A percentile compares a stretch with the other conserved stretches of the same genome.
Conservation (phyloP, 2,329 filamentous ascomycete species). For the Cladosporium sp. region DNA sequence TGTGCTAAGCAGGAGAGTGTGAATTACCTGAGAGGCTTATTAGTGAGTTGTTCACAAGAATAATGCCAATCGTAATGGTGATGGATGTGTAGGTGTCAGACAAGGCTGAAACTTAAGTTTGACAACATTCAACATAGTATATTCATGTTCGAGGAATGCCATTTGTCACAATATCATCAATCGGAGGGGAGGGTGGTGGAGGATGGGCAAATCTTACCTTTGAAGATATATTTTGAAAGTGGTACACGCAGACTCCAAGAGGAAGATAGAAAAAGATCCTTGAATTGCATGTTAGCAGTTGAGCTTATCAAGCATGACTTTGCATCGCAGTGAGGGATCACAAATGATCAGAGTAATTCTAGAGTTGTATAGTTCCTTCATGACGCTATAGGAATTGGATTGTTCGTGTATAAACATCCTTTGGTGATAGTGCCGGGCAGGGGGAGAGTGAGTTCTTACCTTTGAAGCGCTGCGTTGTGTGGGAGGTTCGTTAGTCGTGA, state of each 20-base stretch:
- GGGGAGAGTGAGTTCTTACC: slow-evolving; percentile 9
- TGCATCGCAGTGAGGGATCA: slow-evolving; percentile 12
- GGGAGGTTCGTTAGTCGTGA: neutral
- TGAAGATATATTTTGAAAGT: neutral
- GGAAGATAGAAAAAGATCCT: neutral
- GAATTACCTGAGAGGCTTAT: slow-evolving; percentile 27
- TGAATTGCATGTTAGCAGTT: slow-evolving; percentile 10
- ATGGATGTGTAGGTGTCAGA: slow-evolving; percentile 49
- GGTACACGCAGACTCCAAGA: neutral
- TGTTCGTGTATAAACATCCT: slow-evolving; percentile 47
- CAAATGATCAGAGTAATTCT: slow-evolving; percentile 56
- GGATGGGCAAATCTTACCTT: slow-evolving; percentile 22
- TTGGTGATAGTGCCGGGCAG: slow-evolving; percentile 18
- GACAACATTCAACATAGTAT: slow-evolving; percentile 63
- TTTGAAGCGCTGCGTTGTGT: neutral
- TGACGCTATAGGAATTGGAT: slow-evolving; percentile 59
- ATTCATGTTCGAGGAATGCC: slow-evolving; percentile 70
- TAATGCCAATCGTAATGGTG: slow-evolving; percentile 25
- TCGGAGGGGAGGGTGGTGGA: slow-evolving; percentile 22
- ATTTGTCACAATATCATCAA: slow-evolving; percentile 66
- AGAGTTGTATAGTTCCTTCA: slow-evolving; percentile 55
- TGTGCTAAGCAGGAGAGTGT: slow-evolving; percentile 29
- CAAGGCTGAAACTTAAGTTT: slow-evolving; percentile 68
- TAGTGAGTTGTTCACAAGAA: slow-evolving; percentile 35
- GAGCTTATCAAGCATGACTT: neutral